These are phyloP conservation scores for Ogataea nakhonphanomensis DNA, from an alignment of 805 yeast genomes.

Conservation along the genomic window DNA sequence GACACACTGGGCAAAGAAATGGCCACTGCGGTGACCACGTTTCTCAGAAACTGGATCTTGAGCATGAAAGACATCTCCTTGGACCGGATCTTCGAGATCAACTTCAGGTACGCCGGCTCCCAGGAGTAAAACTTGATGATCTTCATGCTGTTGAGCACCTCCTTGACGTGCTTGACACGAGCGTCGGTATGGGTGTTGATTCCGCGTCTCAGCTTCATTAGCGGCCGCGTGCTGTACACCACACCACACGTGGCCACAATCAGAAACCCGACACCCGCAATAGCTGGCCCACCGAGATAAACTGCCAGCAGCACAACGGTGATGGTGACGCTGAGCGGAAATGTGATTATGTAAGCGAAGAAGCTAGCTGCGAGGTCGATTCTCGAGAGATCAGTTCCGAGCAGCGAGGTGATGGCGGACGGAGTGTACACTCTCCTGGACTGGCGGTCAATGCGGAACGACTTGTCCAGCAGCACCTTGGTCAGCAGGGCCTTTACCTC, in stretches of 20 bases:
- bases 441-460: conserved; percentile 55
- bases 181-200: conserved; percentile 68
- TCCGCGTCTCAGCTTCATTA: conserved; percentile 53
- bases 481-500: conserved; percentile 68
- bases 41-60: conserved; percentile 63
- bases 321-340: conserved; percentile 63
- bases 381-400: conserved; percentile 80
- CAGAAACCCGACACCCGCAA: conserved; percentile 64
- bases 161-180: conserved; percentile 74
- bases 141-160: conserved; percentile 72
- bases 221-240: conserved; percentile 43
- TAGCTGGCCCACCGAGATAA: conserved; percentile 68
- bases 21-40: conserved; percentile 59
- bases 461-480: conserved; percentile 65
- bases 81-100: conserved; percentile 52
- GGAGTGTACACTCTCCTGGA: conserved; percentile 60
- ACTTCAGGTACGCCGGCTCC: conserved; percentile 73
- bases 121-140: conserved; percentile 86
- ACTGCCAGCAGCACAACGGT: conserved; percentile 61
- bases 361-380: conserved; percentile 73
- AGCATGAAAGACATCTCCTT: conserved; percentile 61
- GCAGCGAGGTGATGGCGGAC: conserved; percentile 69
- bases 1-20: conserved; percentile 66
- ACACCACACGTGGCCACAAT: conserved; percentile 48
- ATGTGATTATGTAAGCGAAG: conserved; percentile 58